Base-by-base conservation (phyloP, 2,329 filamentous ascomycete genomes). In the Colletotrichum cuscutae region DNA sequence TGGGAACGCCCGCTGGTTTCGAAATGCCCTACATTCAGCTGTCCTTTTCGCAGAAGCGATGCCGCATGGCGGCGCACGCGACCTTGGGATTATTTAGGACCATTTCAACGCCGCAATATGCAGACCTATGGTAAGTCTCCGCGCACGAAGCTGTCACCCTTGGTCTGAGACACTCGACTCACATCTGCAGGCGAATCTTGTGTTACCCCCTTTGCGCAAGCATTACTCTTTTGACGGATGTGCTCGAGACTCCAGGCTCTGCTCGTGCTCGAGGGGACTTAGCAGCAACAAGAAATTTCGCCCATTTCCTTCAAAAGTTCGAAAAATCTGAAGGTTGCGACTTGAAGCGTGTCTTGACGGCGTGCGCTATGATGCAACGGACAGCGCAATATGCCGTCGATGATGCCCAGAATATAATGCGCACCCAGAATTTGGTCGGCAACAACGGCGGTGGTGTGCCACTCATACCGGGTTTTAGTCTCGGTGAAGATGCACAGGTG, bases 201-300 rank as follows among this genome's bases (percentile, higher is more conserved):
- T 73, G 65, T 35, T 73, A 75, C 19, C 73, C 73, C 1, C 46
- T 75, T 3, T 75, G 66, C 58, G 73, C 73, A 12, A 53, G 58
- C 7, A 59, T 73, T 42, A 65, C 71, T 6, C 66, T 75, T 8
- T 15, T 75, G 19, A 58, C 71, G 22, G 63, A 71, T n/a, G 71
- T 75, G 15, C 59, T 75, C 7, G 73, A 75, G 59, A 72, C 65
- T n/a, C 71, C 66, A 22, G 63, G 46, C 4, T 65, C 57, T 8
- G n/a, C 61, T 3, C 65, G 62, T 13, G 53, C 71, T 19, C 71
- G 66, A 9, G 65, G 42, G 26, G 70, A 73, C 32, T 13, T 75
- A 15, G 62, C 62, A 11, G 56, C 71, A 3, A 73, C 67, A 3
- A 58, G 71, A 42, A 71, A 59, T 2, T 73, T 75, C 26, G 65